Evolutionary conservation across 768 basidiomycete genomes (phyloP).

Genomic region (Suillus discolor): DNA sequence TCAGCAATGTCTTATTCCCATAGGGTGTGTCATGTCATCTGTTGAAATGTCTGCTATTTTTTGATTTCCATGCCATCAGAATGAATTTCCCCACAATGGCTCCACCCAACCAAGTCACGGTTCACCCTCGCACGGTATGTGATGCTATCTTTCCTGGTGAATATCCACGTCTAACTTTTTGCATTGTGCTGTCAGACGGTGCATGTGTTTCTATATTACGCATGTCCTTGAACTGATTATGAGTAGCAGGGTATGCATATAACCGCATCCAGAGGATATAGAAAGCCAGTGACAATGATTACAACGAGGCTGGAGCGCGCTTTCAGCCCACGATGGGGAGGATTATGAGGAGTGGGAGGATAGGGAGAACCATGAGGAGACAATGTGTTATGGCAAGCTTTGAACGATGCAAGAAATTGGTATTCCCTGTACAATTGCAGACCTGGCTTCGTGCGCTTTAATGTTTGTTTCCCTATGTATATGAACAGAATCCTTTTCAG

Average conservation of each 20-base stretch:
- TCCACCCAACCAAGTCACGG: background rate
- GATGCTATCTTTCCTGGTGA: background rate
- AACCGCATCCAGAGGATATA: background rate
- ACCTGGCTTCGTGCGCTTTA: background rate
- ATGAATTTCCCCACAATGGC: background rate
- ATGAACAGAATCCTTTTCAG: too few species aligned
- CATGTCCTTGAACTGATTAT: background rate
- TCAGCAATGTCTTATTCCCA: background rate
- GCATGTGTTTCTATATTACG: background rate
- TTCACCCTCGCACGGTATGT: background rate
- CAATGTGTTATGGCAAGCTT: background rate
- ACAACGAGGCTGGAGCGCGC: background rate
- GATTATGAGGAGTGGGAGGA: background rate
- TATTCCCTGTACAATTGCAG: background rate
- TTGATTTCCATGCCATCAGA: accelerated
- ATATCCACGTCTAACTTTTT: background rate
- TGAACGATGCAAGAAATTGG: background rate
- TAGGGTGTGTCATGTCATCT: background rate
- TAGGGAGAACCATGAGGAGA: background rate
- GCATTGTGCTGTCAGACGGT: background rate
- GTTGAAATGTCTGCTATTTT: too few species aligned
- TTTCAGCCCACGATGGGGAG: too few species aligned
- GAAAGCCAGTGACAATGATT: background rate
- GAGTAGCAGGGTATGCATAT: background rate
- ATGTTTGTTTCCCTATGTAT: background rate